phyloP scores from a whole-genome alignment of 441 rosid genomes.

The Flueggea neowawraea region DNA sequence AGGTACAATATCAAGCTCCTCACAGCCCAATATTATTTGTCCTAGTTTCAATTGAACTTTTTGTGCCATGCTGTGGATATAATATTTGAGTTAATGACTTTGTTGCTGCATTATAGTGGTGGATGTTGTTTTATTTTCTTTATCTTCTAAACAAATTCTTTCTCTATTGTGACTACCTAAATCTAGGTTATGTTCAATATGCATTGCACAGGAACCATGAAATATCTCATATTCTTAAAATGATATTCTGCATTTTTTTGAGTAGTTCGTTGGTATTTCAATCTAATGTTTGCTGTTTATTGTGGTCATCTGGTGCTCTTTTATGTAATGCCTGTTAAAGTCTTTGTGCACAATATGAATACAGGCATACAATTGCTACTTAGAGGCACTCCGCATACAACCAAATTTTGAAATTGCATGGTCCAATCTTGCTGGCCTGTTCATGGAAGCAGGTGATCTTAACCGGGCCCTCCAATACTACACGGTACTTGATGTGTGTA shows the following conservation, averaged over 20 bases:
- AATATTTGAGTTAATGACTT: too few relatives aligned
- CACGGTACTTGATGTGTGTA: slow-evolving; percentile 48
- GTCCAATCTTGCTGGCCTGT: slow-evolving; percentile 99
- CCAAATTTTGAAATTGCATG: slow-evolving; percentile 98
- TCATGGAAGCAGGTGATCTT: slow-evolving; percentile 97
- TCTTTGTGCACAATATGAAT: slow-evolving; percentile 9
- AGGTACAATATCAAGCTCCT: slow-evolving; percentile 35
- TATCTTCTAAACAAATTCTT: too few relatives aligned
- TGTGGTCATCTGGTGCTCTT: background rate
- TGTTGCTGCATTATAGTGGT: too few relatives aligned
- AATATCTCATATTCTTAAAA: too few relatives aligned
- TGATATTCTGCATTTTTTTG: too few relatives aligned
- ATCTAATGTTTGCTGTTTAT: background rate
- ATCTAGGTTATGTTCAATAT: too few relatives aligned
- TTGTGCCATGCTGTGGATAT: background rate
- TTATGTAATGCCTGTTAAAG: background rate
- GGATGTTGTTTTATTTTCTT: too few relatives aligned
- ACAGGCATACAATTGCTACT: slow-evolving; percentile 98
- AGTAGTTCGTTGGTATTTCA: background rate
- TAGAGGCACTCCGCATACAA: slow-evolving; percentile 95
- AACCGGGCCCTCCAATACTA: slow-evolving; percentile 95
- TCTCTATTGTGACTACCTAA: too few relatives aligned
- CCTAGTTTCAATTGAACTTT: background rate
- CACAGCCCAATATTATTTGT: background rate
- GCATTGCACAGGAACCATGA: too few relatives aligned